Evolutionary conservation across 495 filamentous ascomycete species (phyloP), one percentile per base, ranked within the genome.

Genomic region (Aspergillus baeticus): DNA sequence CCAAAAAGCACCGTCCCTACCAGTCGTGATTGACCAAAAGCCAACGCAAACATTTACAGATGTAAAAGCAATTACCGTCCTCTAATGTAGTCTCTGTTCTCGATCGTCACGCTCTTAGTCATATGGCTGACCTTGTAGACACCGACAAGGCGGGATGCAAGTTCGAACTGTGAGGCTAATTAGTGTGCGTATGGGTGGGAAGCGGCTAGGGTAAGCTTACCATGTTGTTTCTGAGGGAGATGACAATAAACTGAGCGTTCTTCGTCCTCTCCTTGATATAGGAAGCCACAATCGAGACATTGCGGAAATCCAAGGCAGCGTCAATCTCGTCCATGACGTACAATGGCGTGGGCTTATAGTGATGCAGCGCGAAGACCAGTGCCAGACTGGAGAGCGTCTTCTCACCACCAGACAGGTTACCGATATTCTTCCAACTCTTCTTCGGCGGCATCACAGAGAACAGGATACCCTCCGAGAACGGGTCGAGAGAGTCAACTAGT

Each of bases 251-350:
- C 66, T 98, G 94, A 0, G 94, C 94, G 69, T 98, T 98, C 82
- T 98, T 98, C 50, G 94, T 98, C 44, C 94, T 81, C 74, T 98
- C 93, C 74, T 97, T 97, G 80, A 98, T 98, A 65, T 98, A 98
- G 48, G 89, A 92, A 33, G 94, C 94, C 39, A 98, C 94, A 68
- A 98, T 98, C 1, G 92, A 96, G 29, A 98, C 92, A 68, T 98
- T 98, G 69, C 92, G 77, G 79, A 98, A 98, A 77, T 98, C 94
- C 80, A 98, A 67, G 31, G 94, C 94, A 15, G 94, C 94, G 74
- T 98, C 94, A 73, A 98, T 98, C 77, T 98, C 94, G 71, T 98
- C 94, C 94, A 98, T 98, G 49, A 98, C 94, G 71, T 98, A 98
- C 54, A 98, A 72, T 55, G 94, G 94, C 37, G 94, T 98, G 6